phyloP scores from a whole-genome alignment of 768 basidiomycete species.

The Porphyrellus cyaneotinctus region DNA sequence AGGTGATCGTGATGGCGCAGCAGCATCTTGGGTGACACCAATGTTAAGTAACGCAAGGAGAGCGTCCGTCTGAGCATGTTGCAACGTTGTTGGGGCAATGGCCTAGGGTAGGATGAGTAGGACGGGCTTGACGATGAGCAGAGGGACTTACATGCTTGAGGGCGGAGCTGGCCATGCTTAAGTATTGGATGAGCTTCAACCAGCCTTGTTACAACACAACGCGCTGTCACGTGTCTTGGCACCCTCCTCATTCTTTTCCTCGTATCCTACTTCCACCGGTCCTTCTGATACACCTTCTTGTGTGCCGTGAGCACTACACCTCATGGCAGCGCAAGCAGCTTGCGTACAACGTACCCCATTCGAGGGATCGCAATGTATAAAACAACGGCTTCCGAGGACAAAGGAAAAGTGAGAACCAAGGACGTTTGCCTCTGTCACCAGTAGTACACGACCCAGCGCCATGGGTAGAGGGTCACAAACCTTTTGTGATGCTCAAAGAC shows the following conservation, averaged over 20 bases:
- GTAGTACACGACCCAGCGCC: conserved; percentile 13
- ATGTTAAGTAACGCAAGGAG: conserved; percentile 85
- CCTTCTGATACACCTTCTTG: no score
- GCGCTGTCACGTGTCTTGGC: conserved; percentile 18
- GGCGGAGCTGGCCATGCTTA: conserved; percentile 42
- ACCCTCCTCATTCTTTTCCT: no score
- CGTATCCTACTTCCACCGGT: no score
- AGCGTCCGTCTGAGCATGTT: conserved; percentile 84
- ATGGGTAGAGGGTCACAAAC: conserved; percentile 23
- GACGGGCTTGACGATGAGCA: neutral
- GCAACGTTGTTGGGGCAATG: conserved; percentile 58
- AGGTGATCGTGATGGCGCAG: conserved; percentile 7
- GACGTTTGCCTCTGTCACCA: neutral
- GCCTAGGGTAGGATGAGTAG: conserved; percentile 35
- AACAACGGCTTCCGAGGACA: no score
- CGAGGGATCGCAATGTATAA: no score
- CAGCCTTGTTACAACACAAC: neutral
- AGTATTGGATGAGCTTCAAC: neutral
- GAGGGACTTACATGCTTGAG: conserved; percentile 40
- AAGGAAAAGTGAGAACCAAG: neutral
- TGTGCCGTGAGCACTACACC: no score
- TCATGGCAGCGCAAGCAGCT: no score
- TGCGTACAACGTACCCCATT: no score
- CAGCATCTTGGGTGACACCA: conserved; percentile 46
- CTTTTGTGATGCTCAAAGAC: conserved; percentile 26